Conservation (phyloP, 2,329 filamentous ascomycete genomes). For the Ceratocystis harringtonii region DNA sequence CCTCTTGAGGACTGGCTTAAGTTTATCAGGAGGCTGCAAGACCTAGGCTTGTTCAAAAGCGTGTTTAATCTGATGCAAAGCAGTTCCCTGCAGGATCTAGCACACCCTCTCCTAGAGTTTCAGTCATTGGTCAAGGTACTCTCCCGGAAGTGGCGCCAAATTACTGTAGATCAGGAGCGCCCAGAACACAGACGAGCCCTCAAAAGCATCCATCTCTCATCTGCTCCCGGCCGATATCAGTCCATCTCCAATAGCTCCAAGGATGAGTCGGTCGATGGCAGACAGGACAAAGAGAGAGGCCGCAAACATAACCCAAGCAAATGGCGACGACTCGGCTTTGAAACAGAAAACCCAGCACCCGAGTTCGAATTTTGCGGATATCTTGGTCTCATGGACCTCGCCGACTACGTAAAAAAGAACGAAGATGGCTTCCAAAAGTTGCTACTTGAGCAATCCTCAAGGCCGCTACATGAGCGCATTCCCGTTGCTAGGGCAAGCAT, state of each 20-base stretch:
- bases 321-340: constrained; percentile 84
- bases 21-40: constrained; percentile 85
- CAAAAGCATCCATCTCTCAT: constrained; percentile 72
- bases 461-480: constrained; percentile 56
- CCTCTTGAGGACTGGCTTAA: constrained; percentile 71
- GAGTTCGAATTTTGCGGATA: constrained; percentile 83
- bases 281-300: constrained; percentile 39
- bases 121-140: constrained; percentile 82
- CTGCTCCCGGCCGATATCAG: constrained; percentile 45
- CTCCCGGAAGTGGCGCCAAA: constrained; percentile 73
- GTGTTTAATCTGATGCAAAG: constrained; percentile 92
- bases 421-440: constrained; percentile 88
- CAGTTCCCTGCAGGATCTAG: constrained; percentile 76
- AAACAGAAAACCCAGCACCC: constrained; percentile 68
- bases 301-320: constrained; percentile 73
- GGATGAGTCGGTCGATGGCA: constrained; percentile 23
- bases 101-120: constrained; percentile 81
- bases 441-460: constrained; percentile 72
- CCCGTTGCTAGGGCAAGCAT: constrained; percentile 78
- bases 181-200: constrained; percentile 78
- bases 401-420: constrained; percentile 82
- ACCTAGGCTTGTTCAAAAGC: constrained; percentile 80
- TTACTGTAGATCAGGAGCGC: constrained; percentile 69
- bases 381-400: constrained; percentile 92
- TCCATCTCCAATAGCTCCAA: constrained; percentile 28